A percentile compares a stretch with the other conserved stretches of the same genome.
Evolutionary conservation across 2,329 filamentous ascomycete genomes (phyloP).

Genomic region (Beauveria varroae): DNA sequence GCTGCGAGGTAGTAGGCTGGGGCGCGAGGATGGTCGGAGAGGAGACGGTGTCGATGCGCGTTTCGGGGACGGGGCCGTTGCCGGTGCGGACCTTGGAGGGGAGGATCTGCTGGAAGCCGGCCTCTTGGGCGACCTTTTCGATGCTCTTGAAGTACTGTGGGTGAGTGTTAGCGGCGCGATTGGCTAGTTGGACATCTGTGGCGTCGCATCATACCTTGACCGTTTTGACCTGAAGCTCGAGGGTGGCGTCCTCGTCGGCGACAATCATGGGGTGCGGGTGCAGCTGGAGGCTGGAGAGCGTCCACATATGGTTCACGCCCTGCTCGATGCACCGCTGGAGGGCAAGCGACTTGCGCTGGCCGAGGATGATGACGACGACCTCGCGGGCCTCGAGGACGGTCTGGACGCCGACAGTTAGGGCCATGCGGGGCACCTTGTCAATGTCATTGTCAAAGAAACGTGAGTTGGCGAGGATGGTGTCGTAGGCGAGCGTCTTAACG

Average conservation of each 20-base stretch:
- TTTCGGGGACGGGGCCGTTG: constrained; percentile 31
- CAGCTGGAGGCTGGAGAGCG: constrained; percentile 70
- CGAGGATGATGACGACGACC: constrained; percentile 75
- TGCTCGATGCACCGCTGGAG: constrained; percentile 75
- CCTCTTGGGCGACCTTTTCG: constrained; percentile 52
- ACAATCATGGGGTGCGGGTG: constrained; percentile 78
- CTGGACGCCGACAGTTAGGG: constrained; percentile 76
- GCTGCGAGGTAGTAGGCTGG: constrained; percentile 47
- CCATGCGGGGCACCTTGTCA: constrained; percentile 68
- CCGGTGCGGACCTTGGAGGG: constrained; percentile 49
- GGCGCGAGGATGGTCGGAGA: constrained; percentile 42
- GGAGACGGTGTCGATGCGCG: constrained; percentile 35
- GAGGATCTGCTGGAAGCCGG: constrained; percentile 51
- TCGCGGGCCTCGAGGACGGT: constrained; percentile 76
- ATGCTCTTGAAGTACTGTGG: constrained; percentile 62
- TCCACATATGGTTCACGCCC: constrained; percentile 87
- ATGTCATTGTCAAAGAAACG: constrained; percentile 75
- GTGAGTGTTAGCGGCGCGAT: not conserved
- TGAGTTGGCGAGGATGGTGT: constrained; percentile 79
- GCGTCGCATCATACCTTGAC: constrained; percentile 41
- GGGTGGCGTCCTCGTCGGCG: constrained; percentile 71
- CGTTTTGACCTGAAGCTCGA: constrained; percentile 67
- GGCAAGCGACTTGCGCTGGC: constrained; percentile 72
- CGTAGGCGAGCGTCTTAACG: constrained; percentile 80
- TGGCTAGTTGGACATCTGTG: too few species aligned